A percentile compares a stretch with the other conserved stretches of the same genome.
Evolutionary conservation across 2,329 filamentous ascomycete genomes (phyloP).

Genomic region (Aspergillus japonicus): DNA sequence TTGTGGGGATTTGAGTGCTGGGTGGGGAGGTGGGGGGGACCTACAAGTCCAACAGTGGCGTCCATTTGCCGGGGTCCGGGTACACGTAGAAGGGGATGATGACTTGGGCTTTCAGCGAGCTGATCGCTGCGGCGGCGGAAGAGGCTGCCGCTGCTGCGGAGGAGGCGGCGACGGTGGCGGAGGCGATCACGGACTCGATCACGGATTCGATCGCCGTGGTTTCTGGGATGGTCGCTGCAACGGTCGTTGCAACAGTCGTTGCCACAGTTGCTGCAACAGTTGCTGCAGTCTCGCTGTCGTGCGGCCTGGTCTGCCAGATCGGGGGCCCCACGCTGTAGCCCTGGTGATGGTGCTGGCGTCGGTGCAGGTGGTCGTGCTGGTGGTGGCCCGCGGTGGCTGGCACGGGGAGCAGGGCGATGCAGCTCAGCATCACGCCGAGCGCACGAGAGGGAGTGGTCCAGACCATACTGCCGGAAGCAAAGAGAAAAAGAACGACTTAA

Average conservation of each 20-base stretch:
- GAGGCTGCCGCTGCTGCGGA: not conserved
- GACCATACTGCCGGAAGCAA: not conserved
- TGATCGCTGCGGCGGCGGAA: not conserved
- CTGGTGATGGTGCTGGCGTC: not conserved
- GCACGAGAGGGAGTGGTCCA: not conserved
- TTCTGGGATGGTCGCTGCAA: not conserved
- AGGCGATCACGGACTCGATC: not conserved
- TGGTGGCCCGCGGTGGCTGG: not conserved
- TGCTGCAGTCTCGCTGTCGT: not conserved
- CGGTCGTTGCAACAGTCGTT: not conserved
- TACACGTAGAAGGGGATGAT: constrained; percentile 24
- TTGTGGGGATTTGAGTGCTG: not conserved
- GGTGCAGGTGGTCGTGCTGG: not conserved
- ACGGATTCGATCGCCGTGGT: not conserved
- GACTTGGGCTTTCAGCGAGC: not conserved
- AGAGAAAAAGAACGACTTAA: not conserved
- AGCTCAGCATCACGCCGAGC: constrained; percentile 1
- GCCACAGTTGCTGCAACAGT: too few species aligned
- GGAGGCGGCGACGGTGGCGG: not conserved
- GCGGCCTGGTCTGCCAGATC: not conserved
- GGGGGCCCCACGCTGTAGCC: not conserved
- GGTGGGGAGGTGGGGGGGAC: not conserved
- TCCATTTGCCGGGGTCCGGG: constrained; percentile 17
- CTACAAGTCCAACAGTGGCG: constrained; percentile 16
- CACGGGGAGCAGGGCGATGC: not conserved